A percentile compares a stretch with the other conserved stretches of the same genome.
phyloP scores from a whole-genome alignment of 495 filamentous ascomycete genomes.

The Talaromyces wortmannii region DNA sequence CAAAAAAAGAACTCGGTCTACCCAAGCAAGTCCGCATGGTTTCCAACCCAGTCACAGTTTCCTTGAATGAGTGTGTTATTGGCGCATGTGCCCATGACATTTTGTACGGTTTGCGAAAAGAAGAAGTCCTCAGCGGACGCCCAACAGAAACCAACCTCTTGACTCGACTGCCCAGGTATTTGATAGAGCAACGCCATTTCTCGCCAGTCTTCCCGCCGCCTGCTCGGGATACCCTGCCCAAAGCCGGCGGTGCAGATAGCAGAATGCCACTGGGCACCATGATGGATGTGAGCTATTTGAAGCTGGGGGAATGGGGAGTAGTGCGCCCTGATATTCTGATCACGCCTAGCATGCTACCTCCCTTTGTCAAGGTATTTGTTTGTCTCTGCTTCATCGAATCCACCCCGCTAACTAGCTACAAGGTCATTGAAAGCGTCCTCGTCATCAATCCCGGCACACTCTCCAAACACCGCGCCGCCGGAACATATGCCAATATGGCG shows the following conservation, averaged over 20 bases:
- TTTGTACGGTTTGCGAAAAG: slow-evolving; percentile 68
- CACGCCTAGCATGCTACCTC: slow-evolving; percentile 71
- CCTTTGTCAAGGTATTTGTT: slow-evolving; percentile 71
- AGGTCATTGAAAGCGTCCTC: slow-evolving; percentile 81
- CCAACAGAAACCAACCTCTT: slow-evolving; percentile 52
- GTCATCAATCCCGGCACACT: slow-evolving; percentile 83
- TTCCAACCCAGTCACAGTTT: slow-evolving; percentile 81
- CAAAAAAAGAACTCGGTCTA: slow-evolving; percentile 62
- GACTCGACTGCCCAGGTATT: slow-evolving; percentile 58
- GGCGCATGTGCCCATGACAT: slow-evolving; percentile 79
- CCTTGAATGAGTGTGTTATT: slow-evolving; percentile 75
- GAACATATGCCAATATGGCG: slow-evolving; percentile 73
- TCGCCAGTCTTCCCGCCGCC: slow-evolving; percentile 81
- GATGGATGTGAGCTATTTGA: slow-evolving; percentile 79
- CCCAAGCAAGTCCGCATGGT: slow-evolving; percentile 70
- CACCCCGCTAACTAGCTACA: slow-evolving; percentile 1
- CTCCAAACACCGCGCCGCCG: slow-evolving; percentile 73
- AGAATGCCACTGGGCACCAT: slow-evolving; percentile 60
- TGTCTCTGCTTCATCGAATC: not conserved
- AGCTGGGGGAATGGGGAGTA: slow-evolving; percentile 84
- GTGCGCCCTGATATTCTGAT: slow-evolving; percentile 81
- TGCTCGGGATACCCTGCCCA: slow-evolving; percentile 58
- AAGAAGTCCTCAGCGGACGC: slow-evolving; percentile 61
- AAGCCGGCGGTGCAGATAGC: slow-evolving; percentile 48
- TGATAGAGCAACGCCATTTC: slow-evolving; percentile 85